A percentile compares a stretch with the other conserved stretches of the same genome.
phyloP scores from a whole-genome alignment of 1,284 basidiomycete species.

The Ganoderma sp. region DNA sequence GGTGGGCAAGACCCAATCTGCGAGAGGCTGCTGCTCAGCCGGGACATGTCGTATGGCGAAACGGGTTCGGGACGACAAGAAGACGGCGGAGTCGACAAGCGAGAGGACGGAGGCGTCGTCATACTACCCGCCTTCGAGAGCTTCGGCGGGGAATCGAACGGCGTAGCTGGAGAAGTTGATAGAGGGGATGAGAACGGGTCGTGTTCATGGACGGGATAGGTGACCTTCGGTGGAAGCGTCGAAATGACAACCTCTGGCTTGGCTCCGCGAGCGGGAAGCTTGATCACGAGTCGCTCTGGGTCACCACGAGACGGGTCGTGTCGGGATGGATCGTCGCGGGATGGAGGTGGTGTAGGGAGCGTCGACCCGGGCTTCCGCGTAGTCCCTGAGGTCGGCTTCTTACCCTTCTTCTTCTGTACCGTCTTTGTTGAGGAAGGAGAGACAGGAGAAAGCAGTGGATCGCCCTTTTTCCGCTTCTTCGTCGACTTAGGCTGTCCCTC shows the following conservation, averaged over 20 bases:
- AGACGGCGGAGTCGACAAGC: slow-evolving; percentile 18
- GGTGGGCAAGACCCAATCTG: slow-evolving; percentile 22
- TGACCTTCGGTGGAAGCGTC: slow-evolving; percentile 3
- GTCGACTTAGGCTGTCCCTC: slow-evolving; percentile 8
- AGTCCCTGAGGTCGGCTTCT: slow-evolving; percentile 7
- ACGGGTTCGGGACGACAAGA: not conserved
- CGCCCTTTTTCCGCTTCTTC: slow-evolving; percentile 32
- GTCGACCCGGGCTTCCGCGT: slow-evolving; percentile 9
- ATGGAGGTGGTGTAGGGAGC: slow-evolving; percentile 26
- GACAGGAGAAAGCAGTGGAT: slow-evolving; percentile 27
- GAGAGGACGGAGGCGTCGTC: slow-evolving; percentile 11
- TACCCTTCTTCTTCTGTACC: slow-evolving; percentile 16
- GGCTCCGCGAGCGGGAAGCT: slow-evolving; percentile 25
- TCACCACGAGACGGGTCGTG: slow-evolving; percentile 17
- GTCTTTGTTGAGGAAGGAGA: slow-evolving; percentile 24
- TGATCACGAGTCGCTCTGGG: slow-evolving; percentile 30
- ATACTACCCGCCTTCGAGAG: not conserved
- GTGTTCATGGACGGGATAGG: not conserved
- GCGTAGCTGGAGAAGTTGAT: slow-evolving; percentile 20
- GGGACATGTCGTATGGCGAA: slow-evolving; percentile 25
- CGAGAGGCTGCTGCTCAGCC: slow-evolving; percentile 23
- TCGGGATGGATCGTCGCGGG: slow-evolving; percentile 16
- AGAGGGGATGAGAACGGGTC: slow-evolving; percentile 20
- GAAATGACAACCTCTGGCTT: slow-evolving; percentile 32
- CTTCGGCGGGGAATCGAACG: slow-evolving; percentile 10